phyloP scores from a whole-genome alignment of 208 protist genomes.

The Acanthamoeba healyi region DNA sequence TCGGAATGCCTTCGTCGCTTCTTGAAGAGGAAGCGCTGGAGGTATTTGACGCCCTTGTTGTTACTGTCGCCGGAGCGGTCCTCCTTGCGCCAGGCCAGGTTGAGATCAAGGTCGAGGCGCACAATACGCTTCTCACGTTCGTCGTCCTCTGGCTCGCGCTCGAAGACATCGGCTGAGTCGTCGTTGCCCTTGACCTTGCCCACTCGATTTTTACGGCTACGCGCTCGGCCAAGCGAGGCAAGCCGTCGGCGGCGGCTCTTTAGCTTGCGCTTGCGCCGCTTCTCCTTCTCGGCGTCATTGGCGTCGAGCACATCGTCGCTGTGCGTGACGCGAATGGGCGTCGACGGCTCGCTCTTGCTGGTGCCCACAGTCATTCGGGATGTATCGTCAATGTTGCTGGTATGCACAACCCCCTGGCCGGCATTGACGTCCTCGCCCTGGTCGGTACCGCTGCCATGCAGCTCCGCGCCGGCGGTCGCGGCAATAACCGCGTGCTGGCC shows the following conservation, averaged over 20 bases:
- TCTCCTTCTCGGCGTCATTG: constrained; percentile 64
- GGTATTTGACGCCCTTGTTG: constrained; percentile 61
- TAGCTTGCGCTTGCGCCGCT: constrained; percentile 9
- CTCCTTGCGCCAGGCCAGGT: constrained; percentile 38
- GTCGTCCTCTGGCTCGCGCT: background rate
- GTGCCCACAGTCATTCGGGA: background rate
- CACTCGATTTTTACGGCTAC: too few relatives aligned
- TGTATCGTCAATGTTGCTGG: background rate
- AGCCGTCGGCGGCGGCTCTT: too few relatives aligned
- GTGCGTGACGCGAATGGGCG: constrained; percentile 1
- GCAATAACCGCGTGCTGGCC: too few relatives aligned
- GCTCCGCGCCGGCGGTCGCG: background rate
- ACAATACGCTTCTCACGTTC: constrained; percentile 41
- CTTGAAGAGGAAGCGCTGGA: constrained; percentile 70
- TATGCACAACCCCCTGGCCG: background rate
- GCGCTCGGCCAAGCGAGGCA: too few relatives aligned
- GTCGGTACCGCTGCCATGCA: background rate
- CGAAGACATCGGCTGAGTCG: background rate
- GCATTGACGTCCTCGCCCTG: background rate
- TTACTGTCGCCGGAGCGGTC: background rate
- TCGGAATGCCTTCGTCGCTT: constrained; percentile 37
- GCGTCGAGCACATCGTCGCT: constrained; percentile 6
- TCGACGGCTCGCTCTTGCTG: constrained; percentile 59
- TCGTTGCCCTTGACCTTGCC: background rate
- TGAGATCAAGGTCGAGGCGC: constrained; percentile 49